phyloP scores from a whole-genome alignment of 495 filamentous ascomycete genomes.

The Penicillium turbatum region DNA sequence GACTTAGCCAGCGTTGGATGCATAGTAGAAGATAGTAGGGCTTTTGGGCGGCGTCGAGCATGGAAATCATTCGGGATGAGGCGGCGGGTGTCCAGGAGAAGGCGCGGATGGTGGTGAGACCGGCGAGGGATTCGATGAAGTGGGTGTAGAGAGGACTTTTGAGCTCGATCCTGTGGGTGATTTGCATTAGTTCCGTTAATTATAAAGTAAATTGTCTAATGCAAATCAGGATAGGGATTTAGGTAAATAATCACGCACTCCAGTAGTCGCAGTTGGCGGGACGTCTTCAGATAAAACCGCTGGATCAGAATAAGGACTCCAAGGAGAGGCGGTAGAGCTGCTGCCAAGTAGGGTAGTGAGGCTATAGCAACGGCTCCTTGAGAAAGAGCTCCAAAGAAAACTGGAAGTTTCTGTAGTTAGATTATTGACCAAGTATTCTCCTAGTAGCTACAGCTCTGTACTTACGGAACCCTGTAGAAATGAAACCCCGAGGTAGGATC shows the following conservation, averaged over 20 bases:
- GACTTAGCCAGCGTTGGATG: slow-evolving; percentile 38
- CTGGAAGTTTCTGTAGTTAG: background rate
- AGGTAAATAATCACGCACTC: slow-evolving; percentile 38
- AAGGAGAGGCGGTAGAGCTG: slow-evolving; percentile 17
- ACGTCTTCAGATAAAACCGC: slow-evolving; percentile 79
- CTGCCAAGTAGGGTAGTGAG: slow-evolving; percentile 32
- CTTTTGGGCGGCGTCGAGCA: slow-evolving; percentile 32
- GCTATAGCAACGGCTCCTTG: slow-evolving; percentile 20
- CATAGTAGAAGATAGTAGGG: slow-evolving; percentile 41
- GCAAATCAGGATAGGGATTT: no score
- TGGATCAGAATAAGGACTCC: slow-evolving; percentile 58
- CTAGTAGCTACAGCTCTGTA: no score
- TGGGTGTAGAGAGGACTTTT: slow-evolving; percentile 43
- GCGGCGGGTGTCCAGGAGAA: slow-evolving; percentile 32
- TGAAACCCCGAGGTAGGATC: slow-evolving; percentile 23
- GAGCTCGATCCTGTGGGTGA: slow-evolving; percentile 29
- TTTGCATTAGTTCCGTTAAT: no score
- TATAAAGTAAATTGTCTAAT: no score
- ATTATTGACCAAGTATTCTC: no score
- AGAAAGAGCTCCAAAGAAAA: slow-evolving; percentile 18
- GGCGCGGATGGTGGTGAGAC: slow-evolving; percentile 39
- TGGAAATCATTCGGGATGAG: slow-evolving; percentile 12
- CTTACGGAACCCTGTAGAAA: slow-evolving; percentile 13
- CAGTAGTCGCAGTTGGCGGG: slow-evolving; percentile 73
- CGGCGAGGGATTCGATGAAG: slow-evolving; percentile 37